These are phyloP conservation scores for Verticillium longisporum DNA, from an alignment of 2,329 filamentous ascomycete species.

Conservation along the genomic window DNA sequence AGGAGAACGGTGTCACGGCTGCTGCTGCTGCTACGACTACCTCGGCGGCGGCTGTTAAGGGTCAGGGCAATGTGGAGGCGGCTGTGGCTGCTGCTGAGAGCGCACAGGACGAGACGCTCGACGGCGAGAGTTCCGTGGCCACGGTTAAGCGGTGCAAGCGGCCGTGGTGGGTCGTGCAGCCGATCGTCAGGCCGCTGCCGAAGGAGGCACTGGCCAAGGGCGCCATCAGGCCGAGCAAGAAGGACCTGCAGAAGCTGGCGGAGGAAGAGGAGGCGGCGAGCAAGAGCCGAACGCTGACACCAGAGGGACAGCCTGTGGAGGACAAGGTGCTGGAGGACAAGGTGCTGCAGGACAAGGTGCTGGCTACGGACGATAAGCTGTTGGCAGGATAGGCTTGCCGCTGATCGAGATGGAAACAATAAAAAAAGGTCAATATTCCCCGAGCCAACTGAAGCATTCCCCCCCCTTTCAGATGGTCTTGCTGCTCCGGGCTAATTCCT, in stretches of 20 bases:
- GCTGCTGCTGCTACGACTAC: too few relatives aligned
- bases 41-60: too few relatives aligned
- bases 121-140: slow-evolving; percentile 54
- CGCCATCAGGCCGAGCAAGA: slow-evolving; percentile 67
- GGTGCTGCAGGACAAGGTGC: slow-evolving; percentile 9
- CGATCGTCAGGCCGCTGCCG: slow-evolving; percentile 78
- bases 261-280: slow-evolving; percentile 20
- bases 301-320: not conserved
- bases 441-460: too few relatives aligned
- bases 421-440: too few relatives aligned
- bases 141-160: slow-evolving; percentile 68
- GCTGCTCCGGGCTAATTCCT: too few relatives aligned
- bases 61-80: too few relatives aligned
- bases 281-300: slow-evolving; percentile 3
- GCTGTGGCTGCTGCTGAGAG: slow-evolving; percentile 10
- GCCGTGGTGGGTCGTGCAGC: slow-evolving; percentile 87
- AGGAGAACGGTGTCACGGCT: slow-evolving; percentile 11
- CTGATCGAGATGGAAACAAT: too few relatives aligned
- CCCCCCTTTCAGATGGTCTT: too few relatives aligned
- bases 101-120: slow-evolving; percentile 24
- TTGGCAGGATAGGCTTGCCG: slow-evolving; percentile 9
- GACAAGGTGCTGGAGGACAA: too few relatives aligned
- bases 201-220: slow-evolving; percentile 82
- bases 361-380: slow-evolving; percentile 10
- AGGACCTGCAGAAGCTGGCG: slow-evolving; percentile 43